phyloP scores from a whole-genome alignment of 2,329 filamentous ascomycete species.

The Septoria linicola region DNA sequence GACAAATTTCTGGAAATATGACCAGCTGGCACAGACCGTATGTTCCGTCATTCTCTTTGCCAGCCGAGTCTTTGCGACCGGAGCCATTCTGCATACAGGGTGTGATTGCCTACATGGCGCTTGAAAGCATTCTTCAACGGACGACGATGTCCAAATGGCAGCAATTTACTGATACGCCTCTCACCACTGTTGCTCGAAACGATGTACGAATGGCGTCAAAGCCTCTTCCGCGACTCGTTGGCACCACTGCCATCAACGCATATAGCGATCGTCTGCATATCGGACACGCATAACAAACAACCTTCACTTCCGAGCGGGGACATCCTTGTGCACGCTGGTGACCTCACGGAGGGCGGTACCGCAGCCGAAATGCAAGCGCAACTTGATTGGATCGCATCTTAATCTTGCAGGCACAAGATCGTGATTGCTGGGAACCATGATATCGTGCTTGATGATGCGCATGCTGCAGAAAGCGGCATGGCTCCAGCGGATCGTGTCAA shows the following conservation, averaged over 20 bases:
- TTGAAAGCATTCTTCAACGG: neutral
- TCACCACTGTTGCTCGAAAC: neutral
- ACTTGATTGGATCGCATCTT: slow-evolving; percentile 25
- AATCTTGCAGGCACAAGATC: slow-evolving; percentile 27
- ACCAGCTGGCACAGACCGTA: too few species aligned
- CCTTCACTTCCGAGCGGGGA: slow-evolving; percentile 24
- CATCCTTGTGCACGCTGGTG: slow-evolving; percentile 31
- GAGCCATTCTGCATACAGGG: too few species aligned
- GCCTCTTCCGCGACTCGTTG: neutral
- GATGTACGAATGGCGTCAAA: neutral
- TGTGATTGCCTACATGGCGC: too few species aligned
- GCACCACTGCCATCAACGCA: neutral
- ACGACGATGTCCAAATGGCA: neutral
- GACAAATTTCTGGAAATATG: too few species aligned
- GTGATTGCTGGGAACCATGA: slow-evolving; percentile 32
- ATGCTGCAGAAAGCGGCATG: slow-evolving; percentile 18
- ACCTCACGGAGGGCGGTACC: slow-evolving; percentile 26
- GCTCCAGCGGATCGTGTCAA: slow-evolving; percentile 4
- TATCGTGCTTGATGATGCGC: slow-evolving; percentile 20
- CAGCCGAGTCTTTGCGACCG: too few species aligned
- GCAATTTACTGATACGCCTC: neutral
- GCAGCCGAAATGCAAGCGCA: slow-evolving; percentile 23
- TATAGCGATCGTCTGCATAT: slow-evolving; percentile 24
- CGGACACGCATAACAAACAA: slow-evolving; percentile 33
- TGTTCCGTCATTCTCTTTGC: too few species aligned